phyloP scores from a whole-genome alignment of 805 yeast genomes.

The Sugiyamaella chiloensis region DNA sequence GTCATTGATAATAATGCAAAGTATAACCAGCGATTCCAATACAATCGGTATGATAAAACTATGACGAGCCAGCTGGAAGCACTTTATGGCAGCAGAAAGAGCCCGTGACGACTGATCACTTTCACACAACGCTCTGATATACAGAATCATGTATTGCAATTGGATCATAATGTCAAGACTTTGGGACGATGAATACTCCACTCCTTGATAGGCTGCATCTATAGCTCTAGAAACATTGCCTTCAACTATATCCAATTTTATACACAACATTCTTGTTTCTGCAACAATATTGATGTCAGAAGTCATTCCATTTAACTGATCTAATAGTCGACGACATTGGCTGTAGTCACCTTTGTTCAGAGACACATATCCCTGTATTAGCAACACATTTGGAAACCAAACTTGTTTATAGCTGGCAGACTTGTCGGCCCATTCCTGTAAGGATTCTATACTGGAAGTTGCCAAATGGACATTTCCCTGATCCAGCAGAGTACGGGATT shows the following conservation, averaged over 20 bases:
- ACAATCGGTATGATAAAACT: constrained; percentile 46
- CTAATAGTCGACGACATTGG: constrained; percentile 10
- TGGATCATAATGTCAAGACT: constrained; percentile 51
- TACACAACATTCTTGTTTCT: constrained; percentile 22
- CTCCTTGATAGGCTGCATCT: constrained; percentile 42
- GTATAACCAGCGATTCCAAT: constrained; percentile 45
- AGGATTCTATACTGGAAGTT: constrained; percentile 4
- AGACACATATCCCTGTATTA: constrained; percentile 12
- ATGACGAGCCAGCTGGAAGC: constrained; percentile 46
- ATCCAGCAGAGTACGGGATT: constrained; percentile 7
- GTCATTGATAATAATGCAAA: constrained; percentile 45
- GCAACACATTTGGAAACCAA: constrained; percentile 18
- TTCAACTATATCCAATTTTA: constrained; percentile 24
- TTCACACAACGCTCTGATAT: constrained; percentile 43
- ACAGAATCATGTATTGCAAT: constrained; percentile 45
- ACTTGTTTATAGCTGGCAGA: constrained; percentile 17
- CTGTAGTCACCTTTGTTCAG: constrained; percentile 13
- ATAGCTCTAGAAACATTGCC: constrained; percentile 13
- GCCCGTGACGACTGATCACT: constrained; percentile 44
- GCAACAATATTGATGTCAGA: constrained; percentile 6
- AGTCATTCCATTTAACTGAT: constrained; percentile 7
- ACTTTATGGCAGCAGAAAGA: constrained; percentile 47
- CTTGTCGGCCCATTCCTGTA: constrained; percentile 6
- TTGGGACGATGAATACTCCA: constrained; percentile 43
- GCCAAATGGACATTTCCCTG: constrained; percentile 11